A percentile compares a stretch with the other conserved stretches of the same genome.
phyloP scores from a whole-genome alignment of 768 basidiomycete species.

The Crepidotus variabilis region DNA sequence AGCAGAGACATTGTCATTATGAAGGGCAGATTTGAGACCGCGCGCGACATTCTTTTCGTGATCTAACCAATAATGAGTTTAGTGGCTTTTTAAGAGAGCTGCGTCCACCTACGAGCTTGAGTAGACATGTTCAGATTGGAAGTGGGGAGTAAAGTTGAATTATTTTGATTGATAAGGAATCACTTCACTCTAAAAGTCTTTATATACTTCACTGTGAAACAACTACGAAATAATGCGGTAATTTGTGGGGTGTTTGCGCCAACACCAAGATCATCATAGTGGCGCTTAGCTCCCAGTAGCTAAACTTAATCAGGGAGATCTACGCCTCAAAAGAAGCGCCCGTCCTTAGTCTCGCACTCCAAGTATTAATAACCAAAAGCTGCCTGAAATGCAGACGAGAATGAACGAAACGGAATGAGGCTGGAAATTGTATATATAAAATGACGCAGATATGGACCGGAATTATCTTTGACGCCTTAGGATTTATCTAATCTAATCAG shows the following conservation, averaged over 20 bases:
- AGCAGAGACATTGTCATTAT: conserved; percentile 50
- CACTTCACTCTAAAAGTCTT: neutral
- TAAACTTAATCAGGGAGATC: no score
- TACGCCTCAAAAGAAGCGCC: no score
- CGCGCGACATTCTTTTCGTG: conserved; percentile 28
- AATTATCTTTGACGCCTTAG: no score
- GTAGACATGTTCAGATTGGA: neutral
- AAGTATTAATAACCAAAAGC: no score
- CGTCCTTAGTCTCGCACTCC: no score
- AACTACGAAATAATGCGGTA: neutral
- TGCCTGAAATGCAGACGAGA: no score
- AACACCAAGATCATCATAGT: neutral
- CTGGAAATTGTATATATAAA: no score
- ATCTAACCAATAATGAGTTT: neutral
- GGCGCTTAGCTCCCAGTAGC: neutral
- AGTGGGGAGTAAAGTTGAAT: neutral
- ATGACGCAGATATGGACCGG: no score
- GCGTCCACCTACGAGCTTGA: neutral
- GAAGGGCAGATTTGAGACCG: conserved; percentile 52
- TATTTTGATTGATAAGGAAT: neutral
- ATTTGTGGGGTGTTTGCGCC: neutral
- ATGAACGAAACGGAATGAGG: no score
- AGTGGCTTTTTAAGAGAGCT: neutral
- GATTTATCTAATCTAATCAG: no score
- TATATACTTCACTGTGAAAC: neutral